phyloP scores from a whole-genome alignment of 2,329 filamentous ascomycete species.

The Diplodia sapinea region DNA sequence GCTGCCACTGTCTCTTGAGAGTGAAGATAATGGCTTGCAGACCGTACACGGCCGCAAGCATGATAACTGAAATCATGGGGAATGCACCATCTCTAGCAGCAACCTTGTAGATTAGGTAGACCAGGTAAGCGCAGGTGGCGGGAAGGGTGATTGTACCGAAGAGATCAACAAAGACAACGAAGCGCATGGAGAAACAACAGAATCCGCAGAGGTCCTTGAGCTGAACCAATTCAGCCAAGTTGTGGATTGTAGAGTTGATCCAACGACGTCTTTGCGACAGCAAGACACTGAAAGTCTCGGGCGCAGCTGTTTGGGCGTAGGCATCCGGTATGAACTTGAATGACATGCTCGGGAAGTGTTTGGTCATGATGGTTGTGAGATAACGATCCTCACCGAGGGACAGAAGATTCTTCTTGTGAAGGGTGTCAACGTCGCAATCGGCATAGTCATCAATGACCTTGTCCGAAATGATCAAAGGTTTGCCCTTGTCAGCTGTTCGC shows the following conservation, averaged over 20 bases:
- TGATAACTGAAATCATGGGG: constrained; percentile 83
- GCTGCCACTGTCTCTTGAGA: constrained; percentile 96
- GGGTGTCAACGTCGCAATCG: constrained; percentile 86
- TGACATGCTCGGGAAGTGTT: constrained; percentile 92
- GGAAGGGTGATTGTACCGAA: constrained; percentile 91
- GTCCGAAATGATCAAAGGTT: constrained; percentile 91
- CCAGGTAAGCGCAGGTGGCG: constrained; percentile 84
- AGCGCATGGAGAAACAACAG: constrained; percentile 98
- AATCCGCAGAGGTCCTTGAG: constrained; percentile 96
- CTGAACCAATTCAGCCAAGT: constrained; percentile 86
- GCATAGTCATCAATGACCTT: constrained; percentile 86
- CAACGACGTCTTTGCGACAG: constrained; percentile 97
- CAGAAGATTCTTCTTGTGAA: constrained; percentile 93
- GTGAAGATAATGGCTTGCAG: constrained; percentile 96
- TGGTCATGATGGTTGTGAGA: constrained; percentile 96
- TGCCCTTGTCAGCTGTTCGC: constrained; percentile 89
- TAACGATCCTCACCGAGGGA: constrained; percentile 97
- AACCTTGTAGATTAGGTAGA: constrained; percentile 82
- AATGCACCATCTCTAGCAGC: constrained; percentile 73
- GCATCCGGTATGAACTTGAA: constrained; percentile 97
- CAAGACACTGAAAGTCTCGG: constrained; percentile 90
- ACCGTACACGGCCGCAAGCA: constrained; percentile 91
- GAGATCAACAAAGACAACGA: constrained; percentile 93
- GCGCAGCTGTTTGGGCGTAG: constrained; percentile 90
- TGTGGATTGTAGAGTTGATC: constrained; percentile 99